A percentile compares a stretch with the other conserved stretches of the same genome.
Conservation (phyloP, 2,329 filamentous ascomycete genomes). For the Aspergillus candidus region DNA sequence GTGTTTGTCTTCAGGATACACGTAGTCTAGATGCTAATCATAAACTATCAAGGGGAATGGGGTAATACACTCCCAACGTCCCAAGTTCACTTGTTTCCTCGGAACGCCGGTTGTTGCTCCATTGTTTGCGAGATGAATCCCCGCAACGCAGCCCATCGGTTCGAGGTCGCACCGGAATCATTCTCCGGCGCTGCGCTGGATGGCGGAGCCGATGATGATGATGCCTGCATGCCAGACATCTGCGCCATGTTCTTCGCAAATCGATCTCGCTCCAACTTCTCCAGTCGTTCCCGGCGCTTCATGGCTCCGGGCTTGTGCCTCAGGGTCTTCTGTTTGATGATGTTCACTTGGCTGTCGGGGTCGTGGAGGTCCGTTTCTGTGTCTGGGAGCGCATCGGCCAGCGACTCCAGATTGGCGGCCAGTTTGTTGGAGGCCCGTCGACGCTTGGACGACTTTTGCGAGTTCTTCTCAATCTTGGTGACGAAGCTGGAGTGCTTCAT, state of each 20-base stretch:
- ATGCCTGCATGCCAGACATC: conserved; percentile 46
- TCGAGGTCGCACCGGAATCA: conserved; percentile 41
- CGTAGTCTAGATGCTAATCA: no score
- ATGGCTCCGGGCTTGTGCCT: conserved; percentile 70
- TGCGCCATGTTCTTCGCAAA: conserved; percentile 79
- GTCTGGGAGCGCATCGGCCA: conserved; percentile 75
- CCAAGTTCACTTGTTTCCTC: conserved; percentile 25
- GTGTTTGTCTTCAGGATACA: no score
- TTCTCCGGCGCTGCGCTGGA: conserved; percentile 11
- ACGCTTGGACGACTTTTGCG: conserved; percentile 53
- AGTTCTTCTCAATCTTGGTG: conserved; percentile 63
- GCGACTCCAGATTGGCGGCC: conserved; percentile 63
- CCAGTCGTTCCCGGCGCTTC: conserved; percentile 75
- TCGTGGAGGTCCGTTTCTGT: conserved; percentile 44
- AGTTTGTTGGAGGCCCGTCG: conserved; percentile 71
- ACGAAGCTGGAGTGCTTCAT: conserved; percentile 79
- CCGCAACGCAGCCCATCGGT: conserved; percentile 73
- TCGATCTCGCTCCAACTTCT: conserved; percentile 72
- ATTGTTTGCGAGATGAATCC: conserved; percentile 80
- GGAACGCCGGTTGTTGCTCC: conserved; percentile 79
- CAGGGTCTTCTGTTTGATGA: conserved; percentile 70
- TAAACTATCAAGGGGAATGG: no score
- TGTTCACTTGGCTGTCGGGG: conserved; percentile 51
- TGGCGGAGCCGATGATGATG: conserved; percentile 16
- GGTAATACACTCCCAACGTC: background rate